phyloP scores from a whole-genome alignment of 805 yeast species.

The Cyberlindnera misumaiensis region DNA sequence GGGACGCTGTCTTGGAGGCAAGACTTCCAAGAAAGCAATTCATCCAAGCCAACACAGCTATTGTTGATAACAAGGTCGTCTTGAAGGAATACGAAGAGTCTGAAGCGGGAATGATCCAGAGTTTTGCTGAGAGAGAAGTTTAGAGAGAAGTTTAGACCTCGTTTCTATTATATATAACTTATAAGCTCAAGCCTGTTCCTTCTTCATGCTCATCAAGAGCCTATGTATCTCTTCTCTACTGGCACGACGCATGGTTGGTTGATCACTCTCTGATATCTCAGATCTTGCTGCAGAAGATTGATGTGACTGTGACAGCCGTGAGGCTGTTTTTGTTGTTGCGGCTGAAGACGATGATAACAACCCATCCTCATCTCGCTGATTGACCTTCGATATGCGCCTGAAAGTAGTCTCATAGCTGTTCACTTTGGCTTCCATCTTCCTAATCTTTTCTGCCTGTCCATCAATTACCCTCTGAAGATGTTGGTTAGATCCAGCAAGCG shows the following conservation, averaged over 20 bases:
- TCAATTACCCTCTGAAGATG: slow-evolving; percentile 11
- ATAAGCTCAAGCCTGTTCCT: background rate
- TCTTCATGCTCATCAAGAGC: background rate
- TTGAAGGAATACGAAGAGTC: slow-evolving; percentile 72
- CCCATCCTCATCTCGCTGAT: slow-evolving; percentile 1
- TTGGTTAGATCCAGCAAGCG: slow-evolving; percentile 1
- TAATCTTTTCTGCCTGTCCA: slow-evolving; percentile 5
- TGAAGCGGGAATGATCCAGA: slow-evolving; percentile 69
- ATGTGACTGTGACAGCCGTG: background rate
- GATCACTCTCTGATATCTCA: background rate
- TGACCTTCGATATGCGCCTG: slow-evolving; percentile 3
- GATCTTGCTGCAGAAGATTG: slow-evolving; percentile 1
- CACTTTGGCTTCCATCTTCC: slow-evolving; percentile 4
- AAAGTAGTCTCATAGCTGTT: slow-evolving; percentile 7
- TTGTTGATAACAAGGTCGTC: slow-evolving; percentile 35
- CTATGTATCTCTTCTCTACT: slow-evolving; percentile 3
- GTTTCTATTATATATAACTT: no score
- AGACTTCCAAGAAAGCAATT: slow-evolving; percentile 81
- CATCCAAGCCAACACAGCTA: slow-evolving; percentile 71
- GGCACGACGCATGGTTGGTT: background rate
- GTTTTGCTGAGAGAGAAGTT: slow-evolving; percentile 56
- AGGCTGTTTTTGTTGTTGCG: background rate
- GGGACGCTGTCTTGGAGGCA: slow-evolving; percentile 62
- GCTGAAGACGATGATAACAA: background rate
- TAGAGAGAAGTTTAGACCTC: no score